Evolutionary conservation across 768 basidiomycete genomes (phyloP).

Genomic region (Auricularia auricula-judae): DNA sequence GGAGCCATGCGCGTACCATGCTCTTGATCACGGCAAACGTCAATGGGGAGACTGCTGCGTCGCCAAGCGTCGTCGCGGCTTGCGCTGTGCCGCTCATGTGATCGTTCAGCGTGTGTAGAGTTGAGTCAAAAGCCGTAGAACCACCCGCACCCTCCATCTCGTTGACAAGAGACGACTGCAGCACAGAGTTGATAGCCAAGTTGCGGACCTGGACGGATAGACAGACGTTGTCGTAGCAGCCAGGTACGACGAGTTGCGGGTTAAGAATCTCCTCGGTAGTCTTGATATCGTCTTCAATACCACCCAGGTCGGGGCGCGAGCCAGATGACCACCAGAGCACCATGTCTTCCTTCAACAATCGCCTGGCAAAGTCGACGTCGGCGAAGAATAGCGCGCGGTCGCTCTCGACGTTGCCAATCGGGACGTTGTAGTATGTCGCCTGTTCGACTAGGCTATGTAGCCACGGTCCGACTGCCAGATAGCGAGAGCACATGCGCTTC

Average conservation of each 20-base stretch:
- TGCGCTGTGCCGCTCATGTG: constrained; percentile 60
- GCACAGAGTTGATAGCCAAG: constrained; percentile 84
- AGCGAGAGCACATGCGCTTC: constrained; percentile 75
- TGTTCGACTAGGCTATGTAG: constrained; percentile 67
- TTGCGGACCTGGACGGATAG: constrained; percentile 84
- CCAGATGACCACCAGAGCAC: constrained; percentile 95
- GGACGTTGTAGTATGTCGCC: constrained; percentile 86
- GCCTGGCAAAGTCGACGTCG: constrained; percentile 85
- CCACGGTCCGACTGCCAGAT: constrained; percentile 68
- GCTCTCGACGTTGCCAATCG: constrained; percentile 83
- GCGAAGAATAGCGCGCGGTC: constrained; percentile 83
- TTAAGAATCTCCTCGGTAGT: constrained; percentile 67
- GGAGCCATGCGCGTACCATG: constrained; percentile 85
- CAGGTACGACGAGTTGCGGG: constrained; percentile 75
- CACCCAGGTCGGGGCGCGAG: constrained; percentile 85
- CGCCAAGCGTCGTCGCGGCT: constrained; percentile 74
- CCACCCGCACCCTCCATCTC: constrained; percentile 95
- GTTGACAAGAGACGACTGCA: constrained; percentile 91
- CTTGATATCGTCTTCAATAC: constrained; percentile 77
- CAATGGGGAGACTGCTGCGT: constrained; percentile 77
- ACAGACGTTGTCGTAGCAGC: constrained; percentile 88
- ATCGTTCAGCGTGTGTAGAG: constrained; percentile 82
- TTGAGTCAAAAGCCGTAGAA: constrained; percentile 86
- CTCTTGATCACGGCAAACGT: constrained; percentile 75
- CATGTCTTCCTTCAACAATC: constrained; percentile 77